Conservation (phyloP, 108 stramenopile species). For the Nitzschia palea region DNA sequence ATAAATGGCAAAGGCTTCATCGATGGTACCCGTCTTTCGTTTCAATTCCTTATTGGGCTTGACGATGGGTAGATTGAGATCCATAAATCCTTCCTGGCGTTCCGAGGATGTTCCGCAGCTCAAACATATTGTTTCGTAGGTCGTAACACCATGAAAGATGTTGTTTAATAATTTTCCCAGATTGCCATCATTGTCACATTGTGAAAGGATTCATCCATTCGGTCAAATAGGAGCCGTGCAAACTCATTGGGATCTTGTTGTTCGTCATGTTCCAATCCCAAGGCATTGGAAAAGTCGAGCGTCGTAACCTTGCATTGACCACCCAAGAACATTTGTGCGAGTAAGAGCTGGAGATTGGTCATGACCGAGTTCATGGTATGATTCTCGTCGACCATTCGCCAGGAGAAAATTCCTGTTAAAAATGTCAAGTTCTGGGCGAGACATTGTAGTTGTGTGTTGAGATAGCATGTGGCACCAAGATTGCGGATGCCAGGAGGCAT, state of each 20-base stretch:
- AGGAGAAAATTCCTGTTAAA: conserved; percentile 71
- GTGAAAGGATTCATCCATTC: conserved; percentile 80
- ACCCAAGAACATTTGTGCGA: conserved; percentile 68
- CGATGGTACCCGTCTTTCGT: conserved; percentile 4
- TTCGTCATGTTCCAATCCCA: conserved; percentile 75
- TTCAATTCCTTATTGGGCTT: background rate
- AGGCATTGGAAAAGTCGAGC: conserved; percentile 62
- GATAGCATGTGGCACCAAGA: conserved; percentile 88
- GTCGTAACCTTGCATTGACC: conserved; percentile 56
- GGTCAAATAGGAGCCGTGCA: conserved; percentile 77
- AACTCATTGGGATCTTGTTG: conserved; percentile 94
- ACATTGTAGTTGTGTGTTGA: conserved; percentile 89
- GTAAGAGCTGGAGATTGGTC: conserved; percentile 55
- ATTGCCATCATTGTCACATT: conserved; percentile 36
- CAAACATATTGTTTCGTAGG: conserved; percentile 65
- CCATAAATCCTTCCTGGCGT: conserved; percentile 69
- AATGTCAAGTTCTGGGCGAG: conserved; percentile 81
- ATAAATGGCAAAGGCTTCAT: conserved; percentile 9
- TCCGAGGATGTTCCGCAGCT: conserved; percentile 47
- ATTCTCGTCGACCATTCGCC: conserved; percentile 32
- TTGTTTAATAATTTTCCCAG: conserved; percentile 52
- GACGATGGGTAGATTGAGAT: conserved; percentile 71
- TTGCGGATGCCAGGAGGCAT: conserved; percentile 79
- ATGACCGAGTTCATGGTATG: conserved; percentile 63
- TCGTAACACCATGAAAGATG: conserved; percentile 64